These are phyloP conservation scores for Pichia phayaonensis DNA, from an alignment of 805 yeast genomes.

Conservation along the genomic window DNA sequence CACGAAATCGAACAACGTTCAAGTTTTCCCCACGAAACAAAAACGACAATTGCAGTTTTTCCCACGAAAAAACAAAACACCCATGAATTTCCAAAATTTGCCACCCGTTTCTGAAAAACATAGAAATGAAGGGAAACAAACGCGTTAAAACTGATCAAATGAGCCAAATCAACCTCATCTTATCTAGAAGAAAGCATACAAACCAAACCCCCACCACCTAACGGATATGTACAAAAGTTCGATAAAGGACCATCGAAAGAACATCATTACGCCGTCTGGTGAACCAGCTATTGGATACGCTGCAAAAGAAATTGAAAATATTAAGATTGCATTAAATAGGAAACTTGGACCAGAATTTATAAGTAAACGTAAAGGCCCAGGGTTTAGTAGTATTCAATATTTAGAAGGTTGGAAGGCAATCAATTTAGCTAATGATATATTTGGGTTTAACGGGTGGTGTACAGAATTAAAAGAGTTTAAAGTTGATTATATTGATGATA, in stretches of 20 bases:
- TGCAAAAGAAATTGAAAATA: slow-evolving; percentile 20
- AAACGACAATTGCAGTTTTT: no score
- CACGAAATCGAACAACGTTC: no score
- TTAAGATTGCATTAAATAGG: slow-evolving; percentile 26
- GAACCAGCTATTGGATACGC: slow-evolving; percentile 13
- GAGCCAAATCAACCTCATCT: background rate
- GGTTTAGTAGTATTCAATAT: slow-evolving; percentile 60
- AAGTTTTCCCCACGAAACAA: background rate
- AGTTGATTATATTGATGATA: slow-evolving; percentile 65
- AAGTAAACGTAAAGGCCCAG: slow-evolving; percentile 69
- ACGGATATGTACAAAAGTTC: background rate
- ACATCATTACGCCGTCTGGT: slow-evolving; percentile 1
- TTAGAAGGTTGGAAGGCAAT: slow-evolving; percentile 82
- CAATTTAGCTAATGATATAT: slow-evolving; percentile 70
- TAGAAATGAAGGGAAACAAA: no score
- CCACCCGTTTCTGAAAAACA: background rate
- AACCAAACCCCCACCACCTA: background rate
- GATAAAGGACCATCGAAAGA: slow-evolving; percentile 9
- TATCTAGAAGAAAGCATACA: no score
- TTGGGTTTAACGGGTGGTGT: slow-evolving; percentile 81
- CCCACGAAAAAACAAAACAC: background rate
- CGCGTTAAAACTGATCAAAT: background rate
- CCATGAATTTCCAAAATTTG: background rate
- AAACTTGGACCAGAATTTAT: slow-evolving; percentile 72
- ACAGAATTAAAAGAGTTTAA: slow-evolving; percentile 59